Percentiles rank a stretch among this genome's conserved stretches.
phyloP scores from a whole-genome alignment of 345 rosid species.

The Aegle marmelos region DNA sequence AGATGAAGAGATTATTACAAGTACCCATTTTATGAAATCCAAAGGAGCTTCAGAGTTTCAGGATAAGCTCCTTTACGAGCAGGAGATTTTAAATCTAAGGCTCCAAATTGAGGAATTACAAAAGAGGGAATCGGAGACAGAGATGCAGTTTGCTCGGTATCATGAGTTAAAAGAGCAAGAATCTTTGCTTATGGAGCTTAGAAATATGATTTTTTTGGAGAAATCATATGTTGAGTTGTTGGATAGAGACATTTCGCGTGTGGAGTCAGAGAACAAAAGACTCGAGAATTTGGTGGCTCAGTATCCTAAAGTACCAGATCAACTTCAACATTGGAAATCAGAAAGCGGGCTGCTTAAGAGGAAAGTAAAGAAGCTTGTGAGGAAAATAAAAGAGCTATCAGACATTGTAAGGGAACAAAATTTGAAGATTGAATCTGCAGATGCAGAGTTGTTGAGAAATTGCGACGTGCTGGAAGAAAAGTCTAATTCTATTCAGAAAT shows the following conservation, averaged over 20 bases:
- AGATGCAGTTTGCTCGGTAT: conserved; percentile 40
- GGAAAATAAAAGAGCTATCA: conserved; percentile 34
- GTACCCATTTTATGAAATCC: conserved; percentile 4
- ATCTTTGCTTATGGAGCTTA: conserved; percentile 51
- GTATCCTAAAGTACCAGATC: conserved; percentile 35
- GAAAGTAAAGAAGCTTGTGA: conserved; percentile 47
- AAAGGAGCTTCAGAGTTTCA: conserved; percentile 9
- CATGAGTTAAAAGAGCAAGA: conserved; percentile 55
- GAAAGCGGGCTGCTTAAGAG: conserved; percentile 44
- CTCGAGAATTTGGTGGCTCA: conserved; percentile 30
- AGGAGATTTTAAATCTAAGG: conserved; percentile 37
- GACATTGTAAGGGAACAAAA: conserved; percentile 32
- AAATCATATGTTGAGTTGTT: conserved; percentile 35
- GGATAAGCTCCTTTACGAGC: conserved; percentile 9
- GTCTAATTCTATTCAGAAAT: conserved; percentile 26
- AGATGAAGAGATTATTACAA: conserved; percentile 20
- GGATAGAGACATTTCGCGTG: conserved; percentile 43
- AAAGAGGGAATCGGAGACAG: conserved; percentile 43
- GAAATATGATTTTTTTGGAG: conserved; percentile 37
- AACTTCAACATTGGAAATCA: conserved; percentile 34
- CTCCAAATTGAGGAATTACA: conserved; percentile 42
- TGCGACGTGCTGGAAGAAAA: conserved; percentile 27
- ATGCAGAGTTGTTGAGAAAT: conserved; percentile 34
- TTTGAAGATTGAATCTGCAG: conserved; percentile 29
- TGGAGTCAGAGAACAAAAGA: conserved; percentile 48